Evolutionary conservation across 805 yeast species (phyloP), one percentile per base, ranked within the genome.

Genomic region (Wickerhamomyces canadensis): DNA sequence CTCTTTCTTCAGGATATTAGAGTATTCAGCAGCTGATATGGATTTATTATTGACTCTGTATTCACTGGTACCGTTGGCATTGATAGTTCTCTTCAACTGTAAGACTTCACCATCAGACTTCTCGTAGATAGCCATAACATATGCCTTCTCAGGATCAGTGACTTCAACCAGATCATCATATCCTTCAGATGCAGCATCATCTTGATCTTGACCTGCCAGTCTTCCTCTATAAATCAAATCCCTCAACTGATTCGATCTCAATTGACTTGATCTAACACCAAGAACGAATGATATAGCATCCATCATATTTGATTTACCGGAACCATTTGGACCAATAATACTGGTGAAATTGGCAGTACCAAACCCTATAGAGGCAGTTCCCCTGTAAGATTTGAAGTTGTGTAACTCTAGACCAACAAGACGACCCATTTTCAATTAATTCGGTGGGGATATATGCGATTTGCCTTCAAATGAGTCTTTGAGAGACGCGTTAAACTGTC

Each of bases 321-420:
- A 84, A 24, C 98, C 98, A 68, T 93, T 93, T n/a, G 98, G 98
- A 1, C 98, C 98, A 40, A 93, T 84, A 44, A 93, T 85, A 31
- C 95, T 81, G 1, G 96, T 86, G 65, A 93, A 93, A 42, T 73
- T 69, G 0, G 89, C 75, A 11, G 80, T 70, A 0, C 96, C 96
- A 60, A 93, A 84, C 3, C 93, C 95, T 17, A 91, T 75, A 5
- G 70, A 69, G 14, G 86, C 72, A 0, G 74, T 70, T 1, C 95
- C 97, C 37, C 74, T 69, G 55, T 93, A 93, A 1, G 97, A 89
- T 64, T 93, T 93, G 77, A 93, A 93, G 60, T 93, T 87, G 60
- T 74, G 67, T 24, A 89, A 64, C 56, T 85, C 95, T 36, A 89
- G 60, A 2, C 91, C 89, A 27, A 79, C 66, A 19, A 89, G 65